Percentiles rank a stretch among this genome's conserved stretches.
Conservation (phyloP, 108 stramenopile species). For the Pseudonitzschia multistriata region DNA sequence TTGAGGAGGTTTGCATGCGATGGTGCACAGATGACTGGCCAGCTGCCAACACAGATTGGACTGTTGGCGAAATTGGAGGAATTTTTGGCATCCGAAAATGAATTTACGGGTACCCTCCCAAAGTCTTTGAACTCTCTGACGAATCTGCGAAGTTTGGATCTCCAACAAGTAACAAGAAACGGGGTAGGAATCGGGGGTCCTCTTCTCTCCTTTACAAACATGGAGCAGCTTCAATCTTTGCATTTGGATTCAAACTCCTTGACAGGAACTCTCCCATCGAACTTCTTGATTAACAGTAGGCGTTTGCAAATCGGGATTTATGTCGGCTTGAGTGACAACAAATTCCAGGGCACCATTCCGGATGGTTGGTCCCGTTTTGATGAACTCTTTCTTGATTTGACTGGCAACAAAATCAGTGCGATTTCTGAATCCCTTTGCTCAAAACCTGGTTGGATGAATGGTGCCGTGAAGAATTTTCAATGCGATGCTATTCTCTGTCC, state of each 20-base stretch:
- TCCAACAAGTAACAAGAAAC: slow-evolving; percentile 36
- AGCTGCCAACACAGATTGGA: slow-evolving; percentile 51
- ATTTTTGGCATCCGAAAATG: slow-evolving; percentile 41
- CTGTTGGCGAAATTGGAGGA: slow-evolving; percentile 20
- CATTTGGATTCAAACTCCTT: slow-evolving; percentile 52
- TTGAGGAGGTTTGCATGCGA: slow-evolving; percentile 50
- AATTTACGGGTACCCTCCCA: slow-evolving; percentile 55
- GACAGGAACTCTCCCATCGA: slow-evolving; percentile 43
- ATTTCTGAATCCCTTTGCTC: slow-evolving; percentile 39
- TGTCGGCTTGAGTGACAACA: slow-evolving; percentile 41
- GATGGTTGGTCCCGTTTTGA: slow-evolving; percentile 44
- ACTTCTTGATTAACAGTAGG: slow-evolving; percentile 39
- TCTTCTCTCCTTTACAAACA: slow-evolving; percentile 27
- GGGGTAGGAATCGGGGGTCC: slow-evolving; percentile 32
- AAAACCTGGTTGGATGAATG: slow-evolving; percentile 45
- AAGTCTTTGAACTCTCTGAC: slow-evolving; percentile 34
- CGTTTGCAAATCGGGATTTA: slow-evolving; percentile 21
- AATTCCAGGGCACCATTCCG: slow-evolving; percentile 42
- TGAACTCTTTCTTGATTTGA: slow-evolving; percentile 34
- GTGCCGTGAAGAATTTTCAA: slow-evolving; percentile 49
- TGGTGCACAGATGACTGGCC: slow-evolving; percentile 50
- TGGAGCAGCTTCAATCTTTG: slow-evolving; percentile 31
- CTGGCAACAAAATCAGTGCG: slow-evolving; percentile 42
- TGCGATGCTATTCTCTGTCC: slow-evolving; percentile 83
- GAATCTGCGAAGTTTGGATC: slow-evolving; percentile 22